Conservation (phyloP, 2,329 filamentous ascomycete species). For the Dactylellina haptotyla region DNA sequence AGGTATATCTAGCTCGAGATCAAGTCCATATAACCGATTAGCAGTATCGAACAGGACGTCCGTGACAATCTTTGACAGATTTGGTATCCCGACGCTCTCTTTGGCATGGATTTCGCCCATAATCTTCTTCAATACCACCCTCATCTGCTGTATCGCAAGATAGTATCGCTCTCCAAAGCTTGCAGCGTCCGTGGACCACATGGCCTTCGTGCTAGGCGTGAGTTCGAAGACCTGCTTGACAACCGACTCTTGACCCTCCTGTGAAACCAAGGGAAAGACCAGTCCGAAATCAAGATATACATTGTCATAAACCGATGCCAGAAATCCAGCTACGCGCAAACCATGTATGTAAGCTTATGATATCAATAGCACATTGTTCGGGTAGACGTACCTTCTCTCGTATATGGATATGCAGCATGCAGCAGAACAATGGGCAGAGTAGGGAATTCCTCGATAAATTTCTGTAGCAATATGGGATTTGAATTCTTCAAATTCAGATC, state of each 20-base stretch:
- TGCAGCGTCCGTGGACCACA: conserved; percentile 58
- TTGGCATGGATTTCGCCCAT: conserved; percentile 70
- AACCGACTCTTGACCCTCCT: conserved; percentile 77
- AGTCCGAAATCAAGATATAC: conserved; percentile 85
- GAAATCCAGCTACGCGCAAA: conserved; percentile 70
- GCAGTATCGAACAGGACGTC: conserved; percentile 80
- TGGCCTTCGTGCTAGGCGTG: conserved; percentile 55
- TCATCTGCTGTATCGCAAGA: conserved; percentile 61
- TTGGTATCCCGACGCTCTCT: conserved; percentile 69
- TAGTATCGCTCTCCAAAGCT: conserved; percentile 56
- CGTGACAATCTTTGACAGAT: conserved; percentile 73
- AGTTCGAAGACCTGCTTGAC: conserved; percentile 76
- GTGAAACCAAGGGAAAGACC: conserved; percentile 80
- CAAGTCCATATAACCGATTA: conserved; percentile 76
- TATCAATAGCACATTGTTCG: neutral
- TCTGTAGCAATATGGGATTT: conserved; percentile 79
- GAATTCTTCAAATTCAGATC: conserved; percentile 76
- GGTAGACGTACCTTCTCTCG: conserved; percentile 66
- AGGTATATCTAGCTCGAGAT: conserved; percentile 60
- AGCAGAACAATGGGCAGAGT: conserved; percentile 79
- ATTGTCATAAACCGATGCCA: conserved; percentile 80
- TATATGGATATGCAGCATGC: conserved; percentile 84
- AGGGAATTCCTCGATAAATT: conserved; percentile 75
- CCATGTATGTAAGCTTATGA: neutral
- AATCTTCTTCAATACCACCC: conserved; percentile 69